phyloP scores from a whole-genome alignment of 345 rosid species.

The Sisymbrium altissimum region DNA sequence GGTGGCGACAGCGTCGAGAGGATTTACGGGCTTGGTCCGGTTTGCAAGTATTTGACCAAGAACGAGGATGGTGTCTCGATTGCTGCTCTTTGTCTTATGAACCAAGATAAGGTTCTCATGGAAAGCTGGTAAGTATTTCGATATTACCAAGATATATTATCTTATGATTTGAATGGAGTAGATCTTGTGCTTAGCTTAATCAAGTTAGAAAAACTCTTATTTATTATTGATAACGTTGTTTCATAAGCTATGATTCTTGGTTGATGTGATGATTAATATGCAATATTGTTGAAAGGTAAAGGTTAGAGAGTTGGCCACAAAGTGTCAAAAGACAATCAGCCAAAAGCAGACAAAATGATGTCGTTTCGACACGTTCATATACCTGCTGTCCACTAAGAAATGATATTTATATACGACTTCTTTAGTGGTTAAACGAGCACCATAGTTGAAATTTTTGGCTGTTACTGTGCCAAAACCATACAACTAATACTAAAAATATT shows the following conservation, averaged over 20 bases:
- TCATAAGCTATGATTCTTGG: neutral
- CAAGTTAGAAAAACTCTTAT: neutral
- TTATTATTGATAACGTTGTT: neutral
- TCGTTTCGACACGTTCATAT: conserved; percentile 8
- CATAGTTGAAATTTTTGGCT: neutral
- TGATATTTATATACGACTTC: neutral
- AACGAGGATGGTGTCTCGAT: conserved; percentile 80
- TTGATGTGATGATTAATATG: neutral
- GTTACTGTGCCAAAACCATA: neutral
- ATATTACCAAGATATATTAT: neutral
- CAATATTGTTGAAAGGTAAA: conserved; percentile 13
- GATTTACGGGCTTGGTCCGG: conserved; percentile 73
- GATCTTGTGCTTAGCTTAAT: neutral
- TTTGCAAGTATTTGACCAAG: conserved; percentile 71
- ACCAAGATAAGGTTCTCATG: conserved; percentile 90
- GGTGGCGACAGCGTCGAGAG: conserved; percentile 48
- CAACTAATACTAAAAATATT: neutral
- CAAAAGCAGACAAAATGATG: neutral
- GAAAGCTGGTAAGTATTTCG: conserved; percentile 71
- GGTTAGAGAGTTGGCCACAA: neutral
- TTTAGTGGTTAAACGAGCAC: neutral
- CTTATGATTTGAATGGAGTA: neutral
- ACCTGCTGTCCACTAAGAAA: conserved; percentile 12
- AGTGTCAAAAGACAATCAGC: conserved; percentile 15
- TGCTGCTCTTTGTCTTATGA: conserved; percentile 71